Conservation (phyloP, 495 filamentous ascomycete species). For the Aspergillus heteromorphus region DNA sequence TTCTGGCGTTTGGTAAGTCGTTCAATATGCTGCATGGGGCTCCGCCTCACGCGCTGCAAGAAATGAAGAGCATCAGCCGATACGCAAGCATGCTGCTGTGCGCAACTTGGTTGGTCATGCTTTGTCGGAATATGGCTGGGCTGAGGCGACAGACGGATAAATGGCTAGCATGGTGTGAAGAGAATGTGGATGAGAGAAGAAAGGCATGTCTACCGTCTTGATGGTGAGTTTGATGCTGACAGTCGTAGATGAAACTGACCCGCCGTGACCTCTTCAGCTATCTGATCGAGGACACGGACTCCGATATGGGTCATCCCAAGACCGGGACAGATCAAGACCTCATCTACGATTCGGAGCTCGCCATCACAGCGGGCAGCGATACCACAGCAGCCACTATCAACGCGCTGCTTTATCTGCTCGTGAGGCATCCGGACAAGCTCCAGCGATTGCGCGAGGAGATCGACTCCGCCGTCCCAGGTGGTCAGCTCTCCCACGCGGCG, state of each 20-base stretch:
- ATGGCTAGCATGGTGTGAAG: constrained; percentile 6
- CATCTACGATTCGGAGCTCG: constrained; percentile 7
- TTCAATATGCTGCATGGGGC: constrained; percentile 10
- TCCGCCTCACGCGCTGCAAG: neutral
- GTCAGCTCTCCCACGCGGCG: neutral
- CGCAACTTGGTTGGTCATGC: constrained; percentile 1
- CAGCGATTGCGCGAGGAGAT: constrained; percentile 9
- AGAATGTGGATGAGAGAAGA: constrained; percentile 4
- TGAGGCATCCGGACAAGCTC: constrained; percentile 6
- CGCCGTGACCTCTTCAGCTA: constrained; percentile 11
- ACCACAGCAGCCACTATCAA: constrained; percentile 6
- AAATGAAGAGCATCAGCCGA: neutral
- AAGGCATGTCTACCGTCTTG: neutral
- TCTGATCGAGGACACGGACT: constrained; percentile 2
- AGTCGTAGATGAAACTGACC: neutral
- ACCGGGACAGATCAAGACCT: constrained; percentile 4
- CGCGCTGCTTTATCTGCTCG: constrained; percentile 8
- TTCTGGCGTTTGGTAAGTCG: constrained; percentile 7
- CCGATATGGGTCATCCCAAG: neutral
- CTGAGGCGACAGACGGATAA: neutral
- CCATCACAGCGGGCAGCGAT: constrained; percentile 8
- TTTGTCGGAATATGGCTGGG: neutral
- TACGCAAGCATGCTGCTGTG: neutral
- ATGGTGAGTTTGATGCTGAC: neutral
- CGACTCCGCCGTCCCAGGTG: neutral